phyloP scores from a whole-genome alignment of 2,329 filamentous ascomycete genomes.

The Claviceps pazoutovae region DNA sequence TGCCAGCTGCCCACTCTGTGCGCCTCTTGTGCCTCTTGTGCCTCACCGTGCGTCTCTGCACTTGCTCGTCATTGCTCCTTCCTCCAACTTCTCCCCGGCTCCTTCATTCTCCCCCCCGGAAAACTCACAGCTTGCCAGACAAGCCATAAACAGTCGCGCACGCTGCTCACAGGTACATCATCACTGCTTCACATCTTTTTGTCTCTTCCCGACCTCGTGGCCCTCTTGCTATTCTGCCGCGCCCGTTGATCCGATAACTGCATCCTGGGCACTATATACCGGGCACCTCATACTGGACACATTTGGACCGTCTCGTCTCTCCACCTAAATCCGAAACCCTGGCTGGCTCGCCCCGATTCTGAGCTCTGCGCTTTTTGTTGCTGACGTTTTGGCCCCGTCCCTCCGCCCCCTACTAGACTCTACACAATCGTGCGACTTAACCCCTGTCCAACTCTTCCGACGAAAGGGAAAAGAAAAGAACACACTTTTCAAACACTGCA shows the following conservation, averaged over 20 bases:
- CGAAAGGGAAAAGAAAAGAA: conserved; percentile 2
- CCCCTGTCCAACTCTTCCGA: conserved; percentile 3
- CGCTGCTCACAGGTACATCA: conserved; percentile 2
- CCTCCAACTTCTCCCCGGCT: conserved; percentile 2
- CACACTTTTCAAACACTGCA: conserved; percentile 2
- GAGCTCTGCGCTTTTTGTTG: conserved; percentile 3
- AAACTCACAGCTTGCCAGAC: not conserved
- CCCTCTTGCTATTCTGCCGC: not conserved
- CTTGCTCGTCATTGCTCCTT: conserved; percentile 1
- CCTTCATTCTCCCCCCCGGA: not conserved
- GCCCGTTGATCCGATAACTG: not conserved
- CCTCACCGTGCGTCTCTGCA: not conserved
- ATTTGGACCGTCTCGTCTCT: not conserved
- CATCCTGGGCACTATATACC: not conserved
- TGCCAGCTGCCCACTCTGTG: not conserved
- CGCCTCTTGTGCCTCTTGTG: not conserved
- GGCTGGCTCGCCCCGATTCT: conserved; percentile 1
- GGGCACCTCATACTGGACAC: not conserved
- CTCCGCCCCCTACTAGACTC: conserved; percentile 4
- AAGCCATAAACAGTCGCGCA: not conserved
- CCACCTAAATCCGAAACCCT: not conserved
- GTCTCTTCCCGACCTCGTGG: conserved; percentile 5
- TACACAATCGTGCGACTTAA: conserved; percentile 4
- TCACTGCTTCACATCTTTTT: conserved; percentile 1
- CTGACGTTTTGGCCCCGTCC: conserved; percentile 5